phyloP scores from a whole-genome alignment of 2,329 filamentous ascomycete species.

The Coniochaeta sp. region DNA sequence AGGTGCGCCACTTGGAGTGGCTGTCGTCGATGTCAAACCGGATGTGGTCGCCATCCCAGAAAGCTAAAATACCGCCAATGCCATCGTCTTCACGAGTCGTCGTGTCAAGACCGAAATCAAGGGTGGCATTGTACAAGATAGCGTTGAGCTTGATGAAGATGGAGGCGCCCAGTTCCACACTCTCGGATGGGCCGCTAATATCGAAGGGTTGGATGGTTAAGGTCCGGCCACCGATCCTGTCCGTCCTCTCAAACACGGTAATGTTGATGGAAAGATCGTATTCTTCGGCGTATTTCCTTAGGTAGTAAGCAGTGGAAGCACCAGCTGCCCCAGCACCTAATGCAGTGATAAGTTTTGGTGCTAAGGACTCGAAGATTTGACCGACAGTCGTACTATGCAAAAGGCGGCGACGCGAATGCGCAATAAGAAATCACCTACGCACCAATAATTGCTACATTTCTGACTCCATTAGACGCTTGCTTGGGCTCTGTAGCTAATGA shows the following conservation, averaged over 20 bases:
- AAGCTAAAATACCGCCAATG: conserved; percentile 54
- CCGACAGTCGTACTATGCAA: too few species aligned
- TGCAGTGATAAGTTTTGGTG: background rate
- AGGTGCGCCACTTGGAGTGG: conserved; percentile 68
- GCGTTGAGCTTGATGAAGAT: conserved; percentile 85
- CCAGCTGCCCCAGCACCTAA: conserved; percentile 84
- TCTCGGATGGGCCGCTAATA: conserved; percentile 37
- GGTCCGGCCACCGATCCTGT: conserved; percentile 75
- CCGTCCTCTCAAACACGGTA: conserved; percentile 76
- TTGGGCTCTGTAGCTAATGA: background rate
- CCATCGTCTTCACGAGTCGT: conserved; percentile 11
- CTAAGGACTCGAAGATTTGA: background rate
- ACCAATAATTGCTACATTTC: conserved; percentile 1
- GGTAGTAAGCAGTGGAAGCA: conserved; percentile 76
- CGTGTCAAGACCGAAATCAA: conserved; percentile 61
- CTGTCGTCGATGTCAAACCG: conserved; percentile 57
- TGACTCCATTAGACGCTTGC: background rate
- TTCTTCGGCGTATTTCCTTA: conserved; percentile 61
- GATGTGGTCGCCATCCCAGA: conserved; percentile 78
- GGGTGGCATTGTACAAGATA: conserved; percentile 69
- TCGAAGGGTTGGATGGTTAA: conserved; percentile 78
- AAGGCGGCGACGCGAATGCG: background rate
- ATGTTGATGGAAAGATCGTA: conserved; percentile 62
- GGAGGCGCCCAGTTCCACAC: conserved; percentile 81
- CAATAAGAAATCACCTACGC: background rate